These are phyloP conservation scores for Breviolum minutum DNA, from an alignment of 73 alveolate species.

Conservation along the genomic window DNA sequence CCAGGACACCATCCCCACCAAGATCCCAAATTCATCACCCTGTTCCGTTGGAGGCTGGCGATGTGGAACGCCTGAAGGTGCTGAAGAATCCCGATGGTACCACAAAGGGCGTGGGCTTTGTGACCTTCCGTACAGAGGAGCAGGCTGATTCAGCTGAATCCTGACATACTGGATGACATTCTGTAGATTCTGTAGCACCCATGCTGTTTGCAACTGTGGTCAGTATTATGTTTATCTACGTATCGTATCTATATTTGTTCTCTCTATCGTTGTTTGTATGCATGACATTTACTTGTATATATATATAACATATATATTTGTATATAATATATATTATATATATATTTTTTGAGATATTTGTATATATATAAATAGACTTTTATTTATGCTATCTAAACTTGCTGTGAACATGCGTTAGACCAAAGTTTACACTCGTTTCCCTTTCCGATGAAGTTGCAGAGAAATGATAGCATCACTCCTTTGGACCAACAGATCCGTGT, in stretches of 20 bases:
- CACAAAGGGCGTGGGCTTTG: constrained; percentile 62
- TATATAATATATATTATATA: background rate
- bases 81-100: constrained; percentile 52
- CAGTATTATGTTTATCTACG: no score
- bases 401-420: no score
- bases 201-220: background rate
- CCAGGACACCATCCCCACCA: background rate
- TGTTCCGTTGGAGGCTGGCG: constrained; percentile 27
- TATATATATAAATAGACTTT: no score
- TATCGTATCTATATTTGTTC: no score
- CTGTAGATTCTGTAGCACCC: background rate
- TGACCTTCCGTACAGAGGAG: constrained; percentile 66
- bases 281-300: no score
- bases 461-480: no score
- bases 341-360: background rate
- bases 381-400: no score
- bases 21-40: background rate
- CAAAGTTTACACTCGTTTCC: no score
- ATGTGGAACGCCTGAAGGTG: constrained; percentile 33
- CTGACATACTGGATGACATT: background rate
- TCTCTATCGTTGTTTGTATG: no score
- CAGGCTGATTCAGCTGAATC: background rate
- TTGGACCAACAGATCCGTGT: no score
- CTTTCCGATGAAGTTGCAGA: no score
- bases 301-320: background rate